These are phyloP conservation scores for Bassia scoparia DNA, from an alignment of 148 eudicot genomes.

Conservation along the genomic window DNA sequence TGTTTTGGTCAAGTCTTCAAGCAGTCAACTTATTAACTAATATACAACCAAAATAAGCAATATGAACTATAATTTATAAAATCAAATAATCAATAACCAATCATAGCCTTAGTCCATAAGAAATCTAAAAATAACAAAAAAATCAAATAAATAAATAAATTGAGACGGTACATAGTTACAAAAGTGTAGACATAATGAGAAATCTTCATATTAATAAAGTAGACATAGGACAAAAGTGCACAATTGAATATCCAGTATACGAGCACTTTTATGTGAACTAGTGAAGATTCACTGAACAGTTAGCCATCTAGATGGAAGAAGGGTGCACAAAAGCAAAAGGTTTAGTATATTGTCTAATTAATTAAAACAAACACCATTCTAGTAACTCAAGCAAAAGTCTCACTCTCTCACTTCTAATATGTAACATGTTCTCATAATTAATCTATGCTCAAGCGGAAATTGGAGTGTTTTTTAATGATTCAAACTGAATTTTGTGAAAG, in stretches of 20 bases:
- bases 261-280: slow-evolving; percentile 44
- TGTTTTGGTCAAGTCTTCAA: slow-evolving; percentile 23
- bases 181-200: no score
- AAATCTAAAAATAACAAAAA: neutral
- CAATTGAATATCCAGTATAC: slow-evolving; percentile 68
- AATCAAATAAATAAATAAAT: no score
- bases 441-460: no score
- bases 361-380: neutral
- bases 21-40: neutral
- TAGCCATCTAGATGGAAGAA: slow-evolving; percentile 35
- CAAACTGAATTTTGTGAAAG: no score
- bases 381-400: no score
- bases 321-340: neutral
- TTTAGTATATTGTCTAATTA: neutral
- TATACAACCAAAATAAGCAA: slow-evolving; percentile 1
- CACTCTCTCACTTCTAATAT: no score
- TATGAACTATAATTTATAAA: neutral
- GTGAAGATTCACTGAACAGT: slow-evolving; percentile 70
- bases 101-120: neutral
- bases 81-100: neutral
- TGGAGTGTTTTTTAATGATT: no score
- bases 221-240: no score
- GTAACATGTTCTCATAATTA: no score
- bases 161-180: no score
- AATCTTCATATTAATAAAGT: no score